phyloP scores from a whole-genome alignment of 2,329 filamentous ascomycete species.

The Aspergillus ustus region DNA sequence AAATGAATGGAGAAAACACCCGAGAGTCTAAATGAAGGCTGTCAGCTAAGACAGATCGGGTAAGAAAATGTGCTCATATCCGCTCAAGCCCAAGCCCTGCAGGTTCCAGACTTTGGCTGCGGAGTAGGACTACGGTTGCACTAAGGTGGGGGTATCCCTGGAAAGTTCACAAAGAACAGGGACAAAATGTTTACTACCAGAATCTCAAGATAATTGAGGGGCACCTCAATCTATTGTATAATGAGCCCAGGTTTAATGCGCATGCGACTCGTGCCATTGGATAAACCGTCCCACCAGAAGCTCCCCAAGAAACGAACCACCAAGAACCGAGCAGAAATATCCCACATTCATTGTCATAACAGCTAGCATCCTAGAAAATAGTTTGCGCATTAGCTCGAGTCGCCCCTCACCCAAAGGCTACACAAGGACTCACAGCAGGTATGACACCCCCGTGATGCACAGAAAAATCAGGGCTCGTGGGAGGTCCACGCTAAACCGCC shows the following conservation, averaged over 20 bases:
- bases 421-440: conserved; percentile 73
- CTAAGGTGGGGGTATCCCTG: background rate
- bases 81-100: conserved; percentile 26
- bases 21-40: background rate
- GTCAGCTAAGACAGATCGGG: conserved; percentile 18
- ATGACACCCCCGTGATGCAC: conserved; percentile 75
- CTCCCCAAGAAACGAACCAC: conserved; percentile 82
- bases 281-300: conserved; percentile 75
- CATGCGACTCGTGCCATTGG: conserved; percentile 38
- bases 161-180: background rate
- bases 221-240: background rate
- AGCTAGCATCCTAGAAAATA: conserved; percentile 73
- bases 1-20: background rate
- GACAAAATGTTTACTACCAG: background rate
- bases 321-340: conserved; percentile 81
- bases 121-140: background rate
- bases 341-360: conserved; percentile 90
- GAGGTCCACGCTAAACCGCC: conserved; percentile 80
- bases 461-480: conserved; percentile 73
- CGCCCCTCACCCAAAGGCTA: background rate
- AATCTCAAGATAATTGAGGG: background rate
- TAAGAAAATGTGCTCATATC: conserved; percentile 38
- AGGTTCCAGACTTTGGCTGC: background rate
- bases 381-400: background rate
- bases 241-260: conserved; percentile 23